phyloP scores from a whole-genome alignment of 2,329 filamentous ascomycete genomes.

The Pseudocercospora pini-densiflorae region DNA sequence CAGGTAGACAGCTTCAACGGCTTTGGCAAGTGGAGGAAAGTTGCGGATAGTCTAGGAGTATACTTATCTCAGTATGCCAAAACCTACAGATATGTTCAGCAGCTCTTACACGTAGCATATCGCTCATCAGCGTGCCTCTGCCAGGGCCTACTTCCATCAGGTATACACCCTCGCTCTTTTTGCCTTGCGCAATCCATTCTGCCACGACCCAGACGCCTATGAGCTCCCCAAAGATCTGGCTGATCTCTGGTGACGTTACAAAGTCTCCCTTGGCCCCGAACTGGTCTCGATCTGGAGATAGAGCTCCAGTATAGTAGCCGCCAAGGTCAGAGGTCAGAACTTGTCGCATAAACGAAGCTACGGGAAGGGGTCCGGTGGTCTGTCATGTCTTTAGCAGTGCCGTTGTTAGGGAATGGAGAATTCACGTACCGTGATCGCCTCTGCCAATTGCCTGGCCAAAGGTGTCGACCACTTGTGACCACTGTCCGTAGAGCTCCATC shows the following conservation, averaged over 20 bases:
- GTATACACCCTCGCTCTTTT: slow-evolving; percentile 73
- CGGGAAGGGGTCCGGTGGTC: slow-evolving; percentile 86
- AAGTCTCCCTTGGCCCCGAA: slow-evolving; percentile 96
- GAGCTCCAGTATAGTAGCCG: slow-evolving; percentile 83
- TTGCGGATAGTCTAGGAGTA: slow-evolving; percentile 73
- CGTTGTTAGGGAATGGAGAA: not conserved
- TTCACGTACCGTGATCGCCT: slow-evolving; percentile 76
- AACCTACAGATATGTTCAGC: not conserved
- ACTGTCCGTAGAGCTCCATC: slow-evolving; percentile 47
- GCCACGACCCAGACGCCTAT: slow-evolving; percentile 93
- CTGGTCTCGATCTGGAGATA: slow-evolving; percentile 73
- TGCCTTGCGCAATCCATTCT: slow-evolving; percentile 94
- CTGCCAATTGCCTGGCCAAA: slow-evolving; percentile 81
- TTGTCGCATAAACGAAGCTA: slow-evolving; percentile 98
- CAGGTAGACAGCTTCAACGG: slow-evolving; percentile 86
- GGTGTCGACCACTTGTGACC: slow-evolving; percentile 81
- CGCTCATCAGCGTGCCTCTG: slow-evolving; percentile 94
- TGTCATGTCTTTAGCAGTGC: slow-evolving; percentile 40
- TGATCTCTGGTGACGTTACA: slow-evolving; percentile 96
- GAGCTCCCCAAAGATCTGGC: slow-evolving; percentile 93
- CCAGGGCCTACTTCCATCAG: slow-evolving; percentile 94
- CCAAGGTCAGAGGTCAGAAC: slow-evolving; percentile 88
- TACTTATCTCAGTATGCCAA: slow-evolving; percentile 23
- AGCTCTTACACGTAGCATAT: slow-evolving; percentile 78
- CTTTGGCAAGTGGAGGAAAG: slow-evolving; percentile 76